A percentile compares a stretch with the other conserved stretches of the same genome.
Conservation (phyloP, 805 yeast species). For the Suhomyces xylopsoci region DNA sequence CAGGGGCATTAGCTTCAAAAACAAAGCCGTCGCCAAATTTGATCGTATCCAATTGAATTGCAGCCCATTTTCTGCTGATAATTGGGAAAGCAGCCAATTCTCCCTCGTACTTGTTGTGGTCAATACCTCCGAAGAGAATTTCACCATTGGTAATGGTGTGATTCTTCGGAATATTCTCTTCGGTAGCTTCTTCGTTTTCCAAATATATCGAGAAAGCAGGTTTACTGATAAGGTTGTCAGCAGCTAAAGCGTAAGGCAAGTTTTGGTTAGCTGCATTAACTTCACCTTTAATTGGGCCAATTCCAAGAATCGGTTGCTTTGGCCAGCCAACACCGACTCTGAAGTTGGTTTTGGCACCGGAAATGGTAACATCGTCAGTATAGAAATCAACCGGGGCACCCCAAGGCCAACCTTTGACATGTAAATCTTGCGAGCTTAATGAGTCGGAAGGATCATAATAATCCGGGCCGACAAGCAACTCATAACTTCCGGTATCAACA, state of each 20-base stretch:
- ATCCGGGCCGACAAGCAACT: no score
- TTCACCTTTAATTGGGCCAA: slow-evolving; percentile 1
- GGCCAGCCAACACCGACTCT: no score
- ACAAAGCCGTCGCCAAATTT: neutral
- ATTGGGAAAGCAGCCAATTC: slow-evolving; percentile 29
- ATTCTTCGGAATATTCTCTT: neutral
- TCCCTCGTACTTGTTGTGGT: slow-evolving; percentile 59
- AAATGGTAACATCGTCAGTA: no score
- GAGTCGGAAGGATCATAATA: no score
- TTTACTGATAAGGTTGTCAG: neutral
- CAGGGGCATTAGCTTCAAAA: neutral
- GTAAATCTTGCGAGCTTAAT: no score
- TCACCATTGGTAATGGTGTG: neutral
- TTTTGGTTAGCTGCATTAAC: neutral
- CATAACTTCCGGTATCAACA: no score
- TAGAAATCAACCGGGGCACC: no score
- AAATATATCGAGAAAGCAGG: neutral
- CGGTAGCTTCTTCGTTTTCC: neutral
- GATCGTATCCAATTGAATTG: neutral
- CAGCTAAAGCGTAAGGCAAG: neutral
- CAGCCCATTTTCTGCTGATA: neutral
- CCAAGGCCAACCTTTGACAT: no score
- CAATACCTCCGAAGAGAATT: slow-evolving; percentile 70
- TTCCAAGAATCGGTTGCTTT: neutral
- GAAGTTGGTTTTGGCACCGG: no score